These are phyloP conservation scores for Trichophyton rubrum DNA, from an alignment of 2,329 filamentous ascomycete species.

Conservation along the genomic window DNA sequence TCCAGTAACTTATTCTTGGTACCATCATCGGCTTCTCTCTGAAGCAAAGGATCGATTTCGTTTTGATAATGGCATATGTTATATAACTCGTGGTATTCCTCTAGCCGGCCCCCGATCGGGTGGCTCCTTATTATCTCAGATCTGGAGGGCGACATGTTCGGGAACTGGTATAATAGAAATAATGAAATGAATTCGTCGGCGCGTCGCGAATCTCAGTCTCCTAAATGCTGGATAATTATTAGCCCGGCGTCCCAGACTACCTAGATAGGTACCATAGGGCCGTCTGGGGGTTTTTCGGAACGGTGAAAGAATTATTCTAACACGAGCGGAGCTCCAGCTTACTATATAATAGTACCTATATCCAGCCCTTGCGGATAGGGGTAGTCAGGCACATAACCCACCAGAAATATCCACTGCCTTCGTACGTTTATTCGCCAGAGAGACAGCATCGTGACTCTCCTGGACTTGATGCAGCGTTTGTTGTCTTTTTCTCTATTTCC, in stretches of 20 bases:
- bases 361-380: not conserved
- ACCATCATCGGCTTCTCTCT: not conserved
- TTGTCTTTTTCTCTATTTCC: not conserved
- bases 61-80: not conserved
- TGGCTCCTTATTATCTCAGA: not conserved
- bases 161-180: not conserved
- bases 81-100: not conserved
- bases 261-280: too few species aligned
- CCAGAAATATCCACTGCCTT: not conserved
- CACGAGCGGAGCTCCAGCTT: too few species aligned
- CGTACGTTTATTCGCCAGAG: not conserved
- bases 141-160: not conserved
- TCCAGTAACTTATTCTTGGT: not conserved
- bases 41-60: too few species aligned
- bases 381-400: not conserved
- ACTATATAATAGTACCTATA: too few species aligned
- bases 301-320: too few species aligned
- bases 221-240: not conserved
- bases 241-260: not conserved
- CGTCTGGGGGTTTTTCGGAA: too few species aligned
- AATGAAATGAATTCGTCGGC: not conserved
- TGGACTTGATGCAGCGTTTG: not conserved
- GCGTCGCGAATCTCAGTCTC: not conserved
- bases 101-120: conserved; percentile 2
- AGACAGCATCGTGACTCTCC: not conserved